Conservation (phyloP, 345 rosid species). For the Eucalyptus polybractea region DNA sequence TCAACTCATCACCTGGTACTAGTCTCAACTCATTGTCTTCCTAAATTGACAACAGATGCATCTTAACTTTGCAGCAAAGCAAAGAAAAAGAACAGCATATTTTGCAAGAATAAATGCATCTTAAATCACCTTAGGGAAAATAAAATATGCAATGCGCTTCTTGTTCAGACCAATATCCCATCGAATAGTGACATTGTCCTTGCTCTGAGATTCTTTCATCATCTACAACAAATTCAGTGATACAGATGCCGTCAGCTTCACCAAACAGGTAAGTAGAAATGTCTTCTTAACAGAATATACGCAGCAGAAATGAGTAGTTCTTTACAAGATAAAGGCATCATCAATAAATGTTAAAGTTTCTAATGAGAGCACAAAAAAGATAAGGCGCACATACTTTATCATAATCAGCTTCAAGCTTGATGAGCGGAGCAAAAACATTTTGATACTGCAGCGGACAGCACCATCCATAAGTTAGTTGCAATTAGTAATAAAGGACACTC, state of each 20-base stretch:
- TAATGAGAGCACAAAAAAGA: not conserved
- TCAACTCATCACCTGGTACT: conserved; percentile 96
- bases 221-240: conserved; percentile 30
- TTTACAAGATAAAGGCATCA: not conserved
- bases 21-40: conserved; percentile 97
- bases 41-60: conserved; percentile 22
- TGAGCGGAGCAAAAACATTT: conserved; percentile 98
- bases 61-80: not conserved
- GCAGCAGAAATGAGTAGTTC: not conserved
- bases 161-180: conserved; percentile 99
- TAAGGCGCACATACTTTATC: conserved; percentile 52
- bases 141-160: conserved; percentile 89
- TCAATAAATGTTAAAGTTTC: not conserved
- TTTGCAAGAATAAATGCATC: not conserved
- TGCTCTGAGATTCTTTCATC: conserved; percentile 99
- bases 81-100: not conserved
- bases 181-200: conserved; percentile 87
- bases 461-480: not conserved
- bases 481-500: not conserved
- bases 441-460: conserved; percentile 68
- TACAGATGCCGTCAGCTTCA: not conserved
- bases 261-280: not conserved
- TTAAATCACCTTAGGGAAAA: conserved; percentile 79
- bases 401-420: conserved; percentile 99
- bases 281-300: not conserved